Conservation (phyloP, 148 eudicot species). For the Chenopodium quinoa region DNA sequence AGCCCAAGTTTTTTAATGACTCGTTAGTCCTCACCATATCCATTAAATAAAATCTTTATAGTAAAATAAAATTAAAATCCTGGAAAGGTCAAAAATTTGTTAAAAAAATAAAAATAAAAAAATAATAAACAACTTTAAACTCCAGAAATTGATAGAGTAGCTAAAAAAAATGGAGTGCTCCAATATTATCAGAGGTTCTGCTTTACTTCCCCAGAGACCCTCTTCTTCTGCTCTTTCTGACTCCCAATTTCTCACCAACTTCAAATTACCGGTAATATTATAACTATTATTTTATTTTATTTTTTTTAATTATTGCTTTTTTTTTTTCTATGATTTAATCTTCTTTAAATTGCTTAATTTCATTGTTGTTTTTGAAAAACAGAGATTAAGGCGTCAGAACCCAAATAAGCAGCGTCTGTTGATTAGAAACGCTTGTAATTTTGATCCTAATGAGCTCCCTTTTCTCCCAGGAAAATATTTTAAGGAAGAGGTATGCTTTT, state of each 20-base stretch:
- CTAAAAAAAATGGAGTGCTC: conserved; percentile 54
- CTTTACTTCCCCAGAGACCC: conserved; percentile 36
- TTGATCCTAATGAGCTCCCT: conserved; percentile 57
- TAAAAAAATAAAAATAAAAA: background rate
- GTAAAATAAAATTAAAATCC: background rate
- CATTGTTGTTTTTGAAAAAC: conserved; percentile 10
- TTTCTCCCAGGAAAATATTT: conserved; percentile 54
- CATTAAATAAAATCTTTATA: background rate
- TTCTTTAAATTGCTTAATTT: background rate
- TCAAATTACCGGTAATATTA: conserved; percentile 44
- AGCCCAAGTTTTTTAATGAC: background rate
- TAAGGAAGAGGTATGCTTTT: conserved; percentile 57
- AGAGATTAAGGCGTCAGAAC: conserved; percentile 46
- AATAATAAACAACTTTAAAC: background rate
- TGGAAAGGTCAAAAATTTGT: background rate
- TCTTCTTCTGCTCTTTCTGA: conserved; percentile 39
- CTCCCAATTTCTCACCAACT: conserved; percentile 32
- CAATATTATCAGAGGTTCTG: conserved; percentile 43
- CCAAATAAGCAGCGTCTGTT: conserved; percentile 30
- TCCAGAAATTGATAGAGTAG: background rate
- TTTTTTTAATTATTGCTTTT: background rate
- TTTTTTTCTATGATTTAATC: background rate
- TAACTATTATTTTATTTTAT: too few species aligned
- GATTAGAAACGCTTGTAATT: conserved; percentile 50
- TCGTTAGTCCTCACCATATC: background rate